A percentile compares a stretch with the other conserved stretches of the same genome.
Evolutionary conservation across 306 rosid genomes (phyloP).

Genomic region (Canavalia gladiata): DNA sequence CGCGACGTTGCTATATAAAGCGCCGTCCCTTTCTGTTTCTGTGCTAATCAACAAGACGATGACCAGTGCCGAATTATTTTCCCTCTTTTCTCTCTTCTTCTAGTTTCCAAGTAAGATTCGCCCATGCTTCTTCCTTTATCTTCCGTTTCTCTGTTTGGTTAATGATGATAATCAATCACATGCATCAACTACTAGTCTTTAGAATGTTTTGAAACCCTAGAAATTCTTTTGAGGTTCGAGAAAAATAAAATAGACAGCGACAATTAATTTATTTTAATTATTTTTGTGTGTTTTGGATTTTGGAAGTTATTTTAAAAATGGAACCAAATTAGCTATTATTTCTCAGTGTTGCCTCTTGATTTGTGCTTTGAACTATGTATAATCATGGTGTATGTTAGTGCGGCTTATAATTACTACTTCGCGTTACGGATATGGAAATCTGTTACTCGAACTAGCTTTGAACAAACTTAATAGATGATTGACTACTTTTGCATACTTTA

Average conservation of each 20-base stretch:
- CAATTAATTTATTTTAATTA: not conserved
- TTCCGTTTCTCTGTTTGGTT: not conserved
- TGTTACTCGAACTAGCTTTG: slow-evolving; percentile 7
- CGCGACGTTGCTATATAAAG: slow-evolving; percentile 45
- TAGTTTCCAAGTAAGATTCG: slow-evolving; percentile 46
- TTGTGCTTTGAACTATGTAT: slow-evolving; percentile 27
- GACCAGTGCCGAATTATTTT: slow-evolving; percentile 30
- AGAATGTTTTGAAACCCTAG: slow-evolving; percentile 51
- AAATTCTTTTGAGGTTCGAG: not conserved
- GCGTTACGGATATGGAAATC: not conserved
- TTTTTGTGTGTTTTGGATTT: slow-evolving; percentile 40
- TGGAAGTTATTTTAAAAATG: not conserved
- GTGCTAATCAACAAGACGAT: slow-evolving; percentile 7
- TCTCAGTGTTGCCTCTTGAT: slow-evolving; percentile 32
- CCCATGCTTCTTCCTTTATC: not conserved
- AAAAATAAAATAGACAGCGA: not conserved
- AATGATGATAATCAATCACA: not conserved
- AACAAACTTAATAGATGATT: slow-evolving; percentile 26
- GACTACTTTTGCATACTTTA: slow-evolving; percentile 1
- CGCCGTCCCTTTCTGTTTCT: slow-evolving; percentile 48
- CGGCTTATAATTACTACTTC: slow-evolving; percentile 9
- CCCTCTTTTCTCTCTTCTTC: slow-evolving; percentile 10
- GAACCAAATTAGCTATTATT: not conserved
- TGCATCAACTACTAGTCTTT: not conserved
- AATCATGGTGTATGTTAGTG: slow-evolving; percentile 8